Evolutionary conservation across 345 rosid species (phyloP).

Genomic region (Salix arbutifolia): DNA sequence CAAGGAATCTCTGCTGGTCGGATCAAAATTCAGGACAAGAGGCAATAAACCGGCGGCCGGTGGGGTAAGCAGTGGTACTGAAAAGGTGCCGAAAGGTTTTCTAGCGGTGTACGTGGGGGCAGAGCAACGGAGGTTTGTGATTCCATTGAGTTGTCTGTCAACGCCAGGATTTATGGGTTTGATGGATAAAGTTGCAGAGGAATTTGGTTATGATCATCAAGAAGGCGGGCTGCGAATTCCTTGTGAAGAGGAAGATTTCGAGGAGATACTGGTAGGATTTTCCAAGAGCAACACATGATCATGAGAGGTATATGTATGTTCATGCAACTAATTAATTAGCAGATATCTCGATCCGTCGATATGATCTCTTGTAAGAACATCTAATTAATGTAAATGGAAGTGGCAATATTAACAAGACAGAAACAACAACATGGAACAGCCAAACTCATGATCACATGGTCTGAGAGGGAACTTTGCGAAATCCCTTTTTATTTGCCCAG

Average conservation of each 20-base stretch:
- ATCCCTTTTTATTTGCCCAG: no score
- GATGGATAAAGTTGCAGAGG: slow-evolving; percentile 62
- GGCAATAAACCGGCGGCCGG: neutral
- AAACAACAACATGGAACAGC: no score
- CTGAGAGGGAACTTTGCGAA: no score
- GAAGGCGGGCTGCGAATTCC: slow-evolving; percentile 55
- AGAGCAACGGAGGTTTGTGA: slow-evolving; percentile 51
- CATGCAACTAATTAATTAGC: no score
- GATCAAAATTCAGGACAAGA: neutral
- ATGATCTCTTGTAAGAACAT: no score
- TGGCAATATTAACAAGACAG: no score
- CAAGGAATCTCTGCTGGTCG: no score
- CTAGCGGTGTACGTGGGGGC: slow-evolving; percentile 61
- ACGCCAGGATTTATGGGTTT: slow-evolving; percentile 51
- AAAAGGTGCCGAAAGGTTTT: slow-evolving; percentile 45
- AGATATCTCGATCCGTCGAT: no score
- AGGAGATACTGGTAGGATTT: slow-evolving; percentile 35
- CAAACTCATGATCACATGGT: no score
- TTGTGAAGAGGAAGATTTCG: slow-evolving; percentile 53
- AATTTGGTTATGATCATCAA: slow-evolving; percentile 51
- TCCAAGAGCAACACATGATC: neutral
- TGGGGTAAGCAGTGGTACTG: neutral
- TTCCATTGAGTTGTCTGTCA: slow-evolving; percentile 46
- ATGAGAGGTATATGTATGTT: no score
- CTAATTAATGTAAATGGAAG: no score